Base-by-base conservation (phyloP, 23 red algal species). In the Cyanidium caldarium region DNA sequence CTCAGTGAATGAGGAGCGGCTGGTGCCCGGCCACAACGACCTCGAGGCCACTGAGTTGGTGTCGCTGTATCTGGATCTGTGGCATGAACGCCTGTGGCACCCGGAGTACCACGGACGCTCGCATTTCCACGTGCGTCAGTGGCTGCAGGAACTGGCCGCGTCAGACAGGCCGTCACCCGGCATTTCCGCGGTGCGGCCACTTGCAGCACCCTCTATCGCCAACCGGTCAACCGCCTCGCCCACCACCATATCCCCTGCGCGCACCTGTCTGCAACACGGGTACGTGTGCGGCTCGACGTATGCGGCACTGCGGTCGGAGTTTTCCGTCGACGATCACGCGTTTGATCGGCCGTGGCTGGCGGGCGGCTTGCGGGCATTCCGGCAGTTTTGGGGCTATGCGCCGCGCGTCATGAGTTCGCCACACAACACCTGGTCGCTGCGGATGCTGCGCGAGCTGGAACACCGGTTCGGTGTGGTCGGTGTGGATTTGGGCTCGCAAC, bases 31-130 rank as follows among this genome's bases (percentile, higher is more conserved):
- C 10, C 51, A 28, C 23, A 5, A 12, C 31, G n/a, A 28, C 7
- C 19, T 61, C 51, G 51, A 61, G 21, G 7, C 51, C 13, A 21
- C 31, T 28, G 51, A 61, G 51, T 5, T 61, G 19, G 30, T 36
- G 3, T 14, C 33, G 15, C 31, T 16, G 51, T 86, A 78, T 38
- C 42, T 44, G 14, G 42, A 76, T 1, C 74, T 86, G 17, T 86
- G 57, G 35, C 37, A 40, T 2, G 40, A 57, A 5, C 35, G 72
- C 28, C 35, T 86, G 5, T 86, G 82, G 82, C 67, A 77, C 40
- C 82, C 82, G 0, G 73, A 86, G 35, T 86, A 70, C 71, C 82
- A 86, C 65, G 82, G 82, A n/a, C 58, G 82, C 38, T 41, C 72
- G 3, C 82, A 86, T 37, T 78, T 86, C 58, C 40, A 69, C 40